Percentiles rank a stretch among this genome's conserved stretches.
Evolutionary conservation across 164 flowering plant species (phyloP).

Genomic region (Dillenia suffruticosa): DNA sequence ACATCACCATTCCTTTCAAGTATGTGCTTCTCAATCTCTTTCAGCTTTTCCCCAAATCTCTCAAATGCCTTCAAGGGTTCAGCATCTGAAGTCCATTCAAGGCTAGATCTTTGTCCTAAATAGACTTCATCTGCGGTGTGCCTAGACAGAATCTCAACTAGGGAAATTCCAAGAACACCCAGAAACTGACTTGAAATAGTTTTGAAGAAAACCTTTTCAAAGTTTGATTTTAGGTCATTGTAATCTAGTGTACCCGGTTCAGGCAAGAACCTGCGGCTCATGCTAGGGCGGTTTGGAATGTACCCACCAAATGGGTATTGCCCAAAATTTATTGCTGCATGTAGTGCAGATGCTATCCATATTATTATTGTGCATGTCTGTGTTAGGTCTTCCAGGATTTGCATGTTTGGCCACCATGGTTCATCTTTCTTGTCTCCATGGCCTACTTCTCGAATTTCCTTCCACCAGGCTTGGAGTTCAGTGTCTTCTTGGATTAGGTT

Average conservation of each 20-base stretch:
- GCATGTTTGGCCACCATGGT: conserved; percentile 61
- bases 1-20: conserved; percentile 22
- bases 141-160: conserved; percentile 40
- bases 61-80: conserved; percentile 30
- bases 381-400: conserved; percentile 23
- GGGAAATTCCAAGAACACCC: conserved; percentile 34
- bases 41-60: conserved; percentile 28
- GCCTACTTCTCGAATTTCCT: conserved; percentile 44
- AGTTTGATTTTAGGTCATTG: conserved; percentile 28
- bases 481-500: conserved; percentile 27
- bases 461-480: conserved; percentile 68
- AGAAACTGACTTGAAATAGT: conserved; percentile 37
- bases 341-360: conserved; percentile 50
- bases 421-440: conserved; percentile 60
- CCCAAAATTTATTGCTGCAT: conserved; percentile 50
- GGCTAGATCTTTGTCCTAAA: conserved; percentile 34
- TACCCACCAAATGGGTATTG: conserved; percentile 46
- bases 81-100: conserved; percentile 37
- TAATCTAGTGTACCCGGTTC: conserved; percentile 31
- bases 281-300: conserved; percentile 41
- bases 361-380: conserved; percentile 44
- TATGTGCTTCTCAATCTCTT: conserved; percentile 24
- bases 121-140: conserved; percentile 47
- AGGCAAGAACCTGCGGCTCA: conserved; percentile 41
- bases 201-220: conserved; percentile 31